Conservation (phyloP, 495 filamentous ascomycete genomes). For the Aspergillus leporis region DNA sequence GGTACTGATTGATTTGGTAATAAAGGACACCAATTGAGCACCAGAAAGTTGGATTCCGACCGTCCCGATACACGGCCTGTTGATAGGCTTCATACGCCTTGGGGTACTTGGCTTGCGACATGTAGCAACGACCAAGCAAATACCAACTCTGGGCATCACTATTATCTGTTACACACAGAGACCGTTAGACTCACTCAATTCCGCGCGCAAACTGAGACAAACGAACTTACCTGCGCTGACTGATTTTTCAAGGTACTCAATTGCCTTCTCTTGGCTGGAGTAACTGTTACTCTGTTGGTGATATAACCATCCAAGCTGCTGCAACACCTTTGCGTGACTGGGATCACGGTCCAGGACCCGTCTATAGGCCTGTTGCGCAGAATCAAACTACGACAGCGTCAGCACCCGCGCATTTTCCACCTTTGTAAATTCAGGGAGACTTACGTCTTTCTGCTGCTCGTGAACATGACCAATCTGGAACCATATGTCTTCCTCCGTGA, state of each 20-base stretch:
- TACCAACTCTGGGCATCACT: slow-evolving; percentile 98
- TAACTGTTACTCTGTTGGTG: slow-evolving; percentile 92
- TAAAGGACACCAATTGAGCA: slow-evolving; percentile 99
- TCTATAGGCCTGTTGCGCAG: slow-evolving; percentile 86
- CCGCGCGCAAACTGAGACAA: neutral
- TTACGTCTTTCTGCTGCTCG: slow-evolving; percentile 97
- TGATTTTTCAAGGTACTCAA: slow-evolving; percentile 96
- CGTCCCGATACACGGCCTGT: slow-evolving; percentile 97
- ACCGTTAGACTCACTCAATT: slow-evolving; percentile 3
- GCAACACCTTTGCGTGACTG: slow-evolving; percentile 95
- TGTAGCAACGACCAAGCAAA: slow-evolving; percentile 95
- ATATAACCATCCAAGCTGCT: slow-evolving; percentile 97
- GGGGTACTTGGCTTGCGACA: slow-evolving; percentile 98
- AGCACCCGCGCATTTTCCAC: slow-evolving; percentile 11
- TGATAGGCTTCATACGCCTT: slow-evolving; percentile 99
- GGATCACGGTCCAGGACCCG: slow-evolving; percentile 94
- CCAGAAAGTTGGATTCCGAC: slow-evolving; percentile 99
- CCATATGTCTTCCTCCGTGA: slow-evolving; percentile 99
- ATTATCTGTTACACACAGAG: slow-evolving; percentile 60
- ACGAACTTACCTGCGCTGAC: slow-evolving; percentile 80
- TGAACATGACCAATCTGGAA: slow-evolving; percentile 99
- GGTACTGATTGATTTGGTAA: slow-evolving; percentile 99
- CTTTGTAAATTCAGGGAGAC: slow-evolving; percentile 31
- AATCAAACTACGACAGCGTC: slow-evolving; percentile 69
- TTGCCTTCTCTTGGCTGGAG: slow-evolving; percentile 89